Conservation (phyloP, 768 basidiomycete genomes). For the Auriscalpium microsporum region DNA sequence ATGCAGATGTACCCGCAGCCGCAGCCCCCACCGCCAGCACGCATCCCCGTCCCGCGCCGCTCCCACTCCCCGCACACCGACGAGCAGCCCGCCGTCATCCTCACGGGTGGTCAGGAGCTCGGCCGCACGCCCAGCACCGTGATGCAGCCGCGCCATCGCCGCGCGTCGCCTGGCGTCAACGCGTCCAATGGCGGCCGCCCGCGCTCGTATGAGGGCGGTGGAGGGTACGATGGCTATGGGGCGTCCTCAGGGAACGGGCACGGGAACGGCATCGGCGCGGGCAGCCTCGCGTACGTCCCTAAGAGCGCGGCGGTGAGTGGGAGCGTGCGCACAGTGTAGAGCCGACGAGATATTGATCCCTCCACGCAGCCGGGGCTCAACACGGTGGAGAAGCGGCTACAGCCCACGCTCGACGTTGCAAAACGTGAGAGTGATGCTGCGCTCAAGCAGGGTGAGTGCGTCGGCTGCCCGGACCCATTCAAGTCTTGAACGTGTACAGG, state of each 20-base stretch:
- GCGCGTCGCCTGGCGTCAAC: neutral
- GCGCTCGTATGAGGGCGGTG: neutral
- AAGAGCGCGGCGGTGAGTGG: too few species aligned
- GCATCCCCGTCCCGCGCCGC: neutral
- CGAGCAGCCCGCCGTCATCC: neutral
- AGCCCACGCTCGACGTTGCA: neutral
- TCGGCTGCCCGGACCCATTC: too few species aligned
- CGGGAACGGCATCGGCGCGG: neutral
- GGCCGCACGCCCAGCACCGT: neutral
- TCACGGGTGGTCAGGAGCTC: neutral
- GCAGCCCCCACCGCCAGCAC: neutral
- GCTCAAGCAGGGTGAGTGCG: neutral
- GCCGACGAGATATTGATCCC: neutral
- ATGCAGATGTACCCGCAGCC: neutral
- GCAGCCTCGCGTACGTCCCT: too few species aligned
- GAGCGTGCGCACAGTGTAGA: too few species aligned
- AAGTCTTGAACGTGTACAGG: too few species aligned
- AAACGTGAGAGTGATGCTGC: neutral
- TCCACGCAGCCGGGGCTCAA: neutral
- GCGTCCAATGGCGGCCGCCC: neutral
- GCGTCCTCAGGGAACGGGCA: too few species aligned
- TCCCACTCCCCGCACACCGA: neutral
- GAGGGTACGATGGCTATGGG: neutral
- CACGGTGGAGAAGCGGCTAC: neutral
- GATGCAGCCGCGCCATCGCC: neutral